Evolutionary conservation across 805 yeast species (phyloP), one percentile per base, ranked within the genome.

Genomic region (Sugiyamaella smithiae): DNA sequence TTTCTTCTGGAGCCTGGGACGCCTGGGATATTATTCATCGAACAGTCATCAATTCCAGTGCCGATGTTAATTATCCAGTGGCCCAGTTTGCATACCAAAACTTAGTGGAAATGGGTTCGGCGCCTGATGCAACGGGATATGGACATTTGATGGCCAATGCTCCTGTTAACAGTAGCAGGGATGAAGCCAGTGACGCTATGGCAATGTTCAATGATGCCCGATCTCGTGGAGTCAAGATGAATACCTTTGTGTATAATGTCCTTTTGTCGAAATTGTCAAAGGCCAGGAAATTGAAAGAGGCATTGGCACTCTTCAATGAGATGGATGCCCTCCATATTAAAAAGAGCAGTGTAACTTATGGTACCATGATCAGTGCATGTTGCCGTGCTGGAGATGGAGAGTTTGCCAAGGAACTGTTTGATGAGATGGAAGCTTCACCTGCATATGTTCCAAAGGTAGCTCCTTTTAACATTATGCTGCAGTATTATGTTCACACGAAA

Each of bases 401-500:
- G 9, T 49, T 46, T 16, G 72, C 71, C 7, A 58, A 57, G 51
- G 28, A 42, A 14, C 53, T 69, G 25, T 68, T 68, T 25, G 57
- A 51, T 6, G 70, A 68, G 43, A 65, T 68, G 68, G 72, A 68
- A 46, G 31, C 28, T 5, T 59, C 61, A 11, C 55, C 63, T 5
- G 48, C 52, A 23, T 67, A 65, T 48, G 56, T 47, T 5, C 62
- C 69, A 5, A 54, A 57, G 16, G 59, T 65, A 12, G 68, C 70
- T 8, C 71, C 71, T 4, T 71, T 62, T 58, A 72, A 72, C 54
- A 58, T 58, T 14, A 55, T 71, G 60, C 57, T 72, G 52, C 70
- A 67, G 53, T 67, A 58, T 49, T 71, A 65, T 51, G 66, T 71
- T 9, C 62, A 62, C 37, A 57, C 58, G 17, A 56, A 57, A 41